Base-by-base conservation (phyloP, 1,284 basidiomycete species). In the Ustilago esculenta region DNA sequence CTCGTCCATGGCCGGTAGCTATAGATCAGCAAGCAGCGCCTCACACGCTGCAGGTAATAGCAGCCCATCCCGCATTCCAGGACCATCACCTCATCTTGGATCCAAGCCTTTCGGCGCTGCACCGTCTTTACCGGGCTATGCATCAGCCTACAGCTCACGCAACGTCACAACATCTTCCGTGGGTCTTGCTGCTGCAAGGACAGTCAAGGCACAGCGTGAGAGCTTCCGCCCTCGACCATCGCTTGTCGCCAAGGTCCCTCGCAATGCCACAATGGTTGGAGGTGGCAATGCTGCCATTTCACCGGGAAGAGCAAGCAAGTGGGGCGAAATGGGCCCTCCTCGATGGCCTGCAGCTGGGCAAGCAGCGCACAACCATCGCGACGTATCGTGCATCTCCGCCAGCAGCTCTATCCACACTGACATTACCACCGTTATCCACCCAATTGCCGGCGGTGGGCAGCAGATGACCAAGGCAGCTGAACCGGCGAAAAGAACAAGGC, bases 281-380 rank as follows among this genome's bases (percentile, higher is more conserved):
- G 50, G 58, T 20, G 52, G 49, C 5, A 33, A 27, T 0, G 50
- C 36, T 5, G 34, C 7, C 14, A 56, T 61, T 23, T 70, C 67
- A 7, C 68, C 68, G 6, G 68, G 68, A 17, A 40, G 68, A 33
- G 61, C 61, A 9, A 71, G 68, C 41, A 71, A 71, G 51, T 71
- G 68, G 68, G 68, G 68, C 0, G 68, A 66, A 20, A 71, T 71
- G 68, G 68, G 68, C 15, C 68, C 68, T 14, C 68, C 68, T 11
- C 52, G 57, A 2, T 71, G 68, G 68, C 57, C 68, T 2, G 58
- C 45, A 15, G 43, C 58, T 9, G 52, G 50, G 32, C 61, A 57
- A 20, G 20, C 54, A 5, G 10, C 27, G 10, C 49, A 57, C 18
- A 20, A 33, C 5, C 48, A 68, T 1, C 57, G 66, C 10, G 59